Conservation (phyloP, 2,329 filamentous ascomycete genomes). For the Mycogone perniciosa region DNA sequence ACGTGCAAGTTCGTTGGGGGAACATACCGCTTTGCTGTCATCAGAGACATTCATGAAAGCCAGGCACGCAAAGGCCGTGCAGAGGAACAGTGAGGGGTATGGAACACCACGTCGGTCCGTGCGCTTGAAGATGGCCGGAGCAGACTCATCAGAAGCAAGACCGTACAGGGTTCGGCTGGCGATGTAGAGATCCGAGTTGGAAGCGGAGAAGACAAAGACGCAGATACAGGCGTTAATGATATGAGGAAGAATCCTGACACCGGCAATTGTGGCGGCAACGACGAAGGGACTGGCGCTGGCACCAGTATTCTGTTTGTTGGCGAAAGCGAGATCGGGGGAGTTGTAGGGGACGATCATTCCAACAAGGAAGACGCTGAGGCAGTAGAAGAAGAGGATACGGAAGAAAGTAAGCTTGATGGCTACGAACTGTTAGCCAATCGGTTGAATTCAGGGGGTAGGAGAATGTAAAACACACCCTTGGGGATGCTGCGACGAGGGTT, state of each 20-base stretch:
- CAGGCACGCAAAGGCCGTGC: conserved; percentile 56
- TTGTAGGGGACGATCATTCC: conserved; percentile 74
- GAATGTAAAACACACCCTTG: conserved; percentile 27
- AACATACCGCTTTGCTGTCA: conserved; percentile 37
- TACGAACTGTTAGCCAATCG: not conserved
- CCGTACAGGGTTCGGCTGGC: conserved; percentile 68
- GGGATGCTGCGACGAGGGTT: conserved; percentile 73
- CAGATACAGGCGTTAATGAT: conserved; percentile 70
- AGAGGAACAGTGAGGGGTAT: conserved; percentile 56
- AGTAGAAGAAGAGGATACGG: conserved; percentile 77
- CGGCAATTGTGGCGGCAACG: conserved; percentile 60
- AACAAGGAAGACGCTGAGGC: conserved; percentile 64
- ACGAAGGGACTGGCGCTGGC: conserved; percentile 63
- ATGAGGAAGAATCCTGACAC: conserved; percentile 56
- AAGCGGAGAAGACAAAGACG: conserved; percentile 69
- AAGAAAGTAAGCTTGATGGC: conserved; percentile 77
- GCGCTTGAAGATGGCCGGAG: conserved; percentile 63
- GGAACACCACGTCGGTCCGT: conserved; percentile 69
- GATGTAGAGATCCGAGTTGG: conserved; percentile 74
- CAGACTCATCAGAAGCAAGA: conserved; percentile 64
- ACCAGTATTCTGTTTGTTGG: conserved; percentile 34
- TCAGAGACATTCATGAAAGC: conserved; percentile 61
- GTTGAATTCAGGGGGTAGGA: not conserved
- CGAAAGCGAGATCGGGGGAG: conserved; percentile 51
- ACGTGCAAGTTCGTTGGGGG: not conserved